Conservation (phyloP, 208 protist species). For the Leishmania amazonensis region DNA sequence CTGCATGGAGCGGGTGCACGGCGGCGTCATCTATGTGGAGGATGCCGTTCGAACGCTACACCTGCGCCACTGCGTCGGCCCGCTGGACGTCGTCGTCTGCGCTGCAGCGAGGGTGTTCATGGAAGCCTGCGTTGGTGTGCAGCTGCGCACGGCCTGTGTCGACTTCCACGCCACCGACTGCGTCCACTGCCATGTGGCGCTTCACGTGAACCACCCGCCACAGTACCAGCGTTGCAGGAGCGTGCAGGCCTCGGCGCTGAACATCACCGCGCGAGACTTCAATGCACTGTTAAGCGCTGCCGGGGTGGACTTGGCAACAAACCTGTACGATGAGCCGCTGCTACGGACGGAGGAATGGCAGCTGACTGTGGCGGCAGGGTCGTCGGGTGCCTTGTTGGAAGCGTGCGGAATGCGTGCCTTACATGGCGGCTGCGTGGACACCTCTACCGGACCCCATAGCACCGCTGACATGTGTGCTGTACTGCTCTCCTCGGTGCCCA, state of each 20-base stretch:
- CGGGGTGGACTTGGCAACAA: constrained; percentile 45
- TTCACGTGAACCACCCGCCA: constrained; percentile 74
- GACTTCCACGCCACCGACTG: constrained; percentile 58
- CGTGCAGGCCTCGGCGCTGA: constrained; percentile 68
- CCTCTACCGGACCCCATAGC: background rate
- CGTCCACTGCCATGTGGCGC: constrained; percentile 62
- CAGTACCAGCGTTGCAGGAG: constrained; percentile 49
- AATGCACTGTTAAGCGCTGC: constrained; percentile 46
- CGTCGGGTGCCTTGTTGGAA: constrained; percentile 2
- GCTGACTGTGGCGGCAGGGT: background rate
- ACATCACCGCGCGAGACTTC: constrained; percentile 51
- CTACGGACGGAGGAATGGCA: constrained; percentile 9
- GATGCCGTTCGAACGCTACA: constrained; percentile 57
- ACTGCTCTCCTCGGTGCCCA: background rate
- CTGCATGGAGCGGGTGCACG: constrained; percentile 53
- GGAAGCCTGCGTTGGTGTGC: constrained; percentile 67
- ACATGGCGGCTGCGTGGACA: background rate
- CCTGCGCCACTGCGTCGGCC: constrained; percentile 64
- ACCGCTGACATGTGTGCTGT: constrained; percentile 2
- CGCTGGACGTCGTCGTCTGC: constrained; percentile 72
- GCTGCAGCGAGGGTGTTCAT: constrained; percentile 57
- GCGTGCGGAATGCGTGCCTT: constrained; percentile 8
- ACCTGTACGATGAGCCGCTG: constrained; percentile 48
- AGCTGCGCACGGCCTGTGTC: constrained; percentile 62
- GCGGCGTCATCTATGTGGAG: constrained; percentile 61